phyloP scores from a whole-genome alignment of 2,329 filamentous ascomycete species.

The Fusarium annulatum region DNA sequence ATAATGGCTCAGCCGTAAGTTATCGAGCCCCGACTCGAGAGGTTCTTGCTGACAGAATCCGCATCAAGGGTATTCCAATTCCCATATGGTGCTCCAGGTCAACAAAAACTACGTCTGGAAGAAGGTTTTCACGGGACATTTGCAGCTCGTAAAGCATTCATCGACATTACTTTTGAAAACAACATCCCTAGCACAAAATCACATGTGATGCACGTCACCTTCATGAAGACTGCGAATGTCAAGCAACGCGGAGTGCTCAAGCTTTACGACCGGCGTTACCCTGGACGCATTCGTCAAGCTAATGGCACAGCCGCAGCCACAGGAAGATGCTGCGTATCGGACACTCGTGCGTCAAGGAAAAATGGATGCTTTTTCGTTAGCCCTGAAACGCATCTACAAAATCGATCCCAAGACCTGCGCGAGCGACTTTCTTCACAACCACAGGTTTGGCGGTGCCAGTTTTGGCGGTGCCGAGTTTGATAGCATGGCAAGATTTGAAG shows the following conservation, averaged over 20 bases:
- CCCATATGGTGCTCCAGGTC: too few species aligned
- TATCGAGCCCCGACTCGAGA: neutral
- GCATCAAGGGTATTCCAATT: neutral
- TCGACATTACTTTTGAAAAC: neutral
- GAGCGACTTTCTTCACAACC: neutral
- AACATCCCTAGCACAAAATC: neutral
- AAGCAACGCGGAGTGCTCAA: neutral
- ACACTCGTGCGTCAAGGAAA: neutral
- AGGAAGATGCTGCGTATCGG: neutral
- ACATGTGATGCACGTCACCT: neutral
- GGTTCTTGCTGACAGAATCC: neutral
- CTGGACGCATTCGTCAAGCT: neutral
- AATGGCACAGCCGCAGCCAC: too few species aligned
- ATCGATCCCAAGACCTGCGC: accelerated
- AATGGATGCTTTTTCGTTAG: neutral
- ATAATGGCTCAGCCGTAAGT: neutral
- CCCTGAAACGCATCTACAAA: accelerated
- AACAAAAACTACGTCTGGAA: too few species aligned
- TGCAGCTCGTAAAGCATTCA: too few species aligned
- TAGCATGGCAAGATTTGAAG: neutral
- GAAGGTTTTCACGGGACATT: too few species aligned
- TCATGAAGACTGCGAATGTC: neutral
- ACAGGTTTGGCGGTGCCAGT: neutral
- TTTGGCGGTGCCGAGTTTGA: neutral
- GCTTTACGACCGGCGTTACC: neutral